phyloP scores from a whole-genome alignment of 768 basidiomycete genomes.

The Kwoniella mangroviensis region DNA sequence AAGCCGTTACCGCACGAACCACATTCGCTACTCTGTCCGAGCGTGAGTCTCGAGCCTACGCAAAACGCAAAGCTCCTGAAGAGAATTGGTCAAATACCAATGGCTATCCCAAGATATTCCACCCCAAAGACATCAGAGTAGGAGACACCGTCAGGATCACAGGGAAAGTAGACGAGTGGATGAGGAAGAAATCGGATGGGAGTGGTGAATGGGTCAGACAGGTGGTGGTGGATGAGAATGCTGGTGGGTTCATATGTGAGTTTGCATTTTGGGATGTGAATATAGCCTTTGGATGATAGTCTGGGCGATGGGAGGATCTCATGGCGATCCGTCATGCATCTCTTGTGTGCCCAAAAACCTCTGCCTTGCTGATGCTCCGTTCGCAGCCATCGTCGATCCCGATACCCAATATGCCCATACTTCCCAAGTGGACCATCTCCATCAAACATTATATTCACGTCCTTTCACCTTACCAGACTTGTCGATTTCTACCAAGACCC shows the following conservation, averaged over 20 bases:
- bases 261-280: background rate
- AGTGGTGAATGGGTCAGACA: slow-evolving; percentile 41
- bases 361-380: no score
- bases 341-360: no score
- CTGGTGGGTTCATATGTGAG: slow-evolving; percentile 45
- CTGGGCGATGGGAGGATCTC: no score
- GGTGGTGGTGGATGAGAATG: slow-evolving; percentile 39
- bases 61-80: slow-evolving; percentile 30
- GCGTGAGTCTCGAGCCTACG: slow-evolving; percentile 1
- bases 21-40: slow-evolving; percentile 9
- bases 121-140: slow-evolving; percentile 37
- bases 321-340: no score
- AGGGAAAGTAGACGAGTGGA: slow-evolving; percentile 48
- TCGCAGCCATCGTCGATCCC: slow-evolving; percentile 40
- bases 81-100: slow-evolving; percentile 13
- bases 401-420: slow-evolving; percentile 38
- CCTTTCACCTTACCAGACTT: slow-evolving; percentile 32
- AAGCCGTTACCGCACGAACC: background rate
- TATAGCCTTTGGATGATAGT: no score
- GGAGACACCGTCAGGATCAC: slow-evolving; percentile 47
- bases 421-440: slow-evolving; percentile 29
- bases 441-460: slow-evolving; percentile 33
- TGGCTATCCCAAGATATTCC: slow-evolving; percentile 26
- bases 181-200: slow-evolving; percentile 27
- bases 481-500: background rate